Base-by-base conservation (phyloP, 805 yeast species). In the Candida quercuum region DNA sequence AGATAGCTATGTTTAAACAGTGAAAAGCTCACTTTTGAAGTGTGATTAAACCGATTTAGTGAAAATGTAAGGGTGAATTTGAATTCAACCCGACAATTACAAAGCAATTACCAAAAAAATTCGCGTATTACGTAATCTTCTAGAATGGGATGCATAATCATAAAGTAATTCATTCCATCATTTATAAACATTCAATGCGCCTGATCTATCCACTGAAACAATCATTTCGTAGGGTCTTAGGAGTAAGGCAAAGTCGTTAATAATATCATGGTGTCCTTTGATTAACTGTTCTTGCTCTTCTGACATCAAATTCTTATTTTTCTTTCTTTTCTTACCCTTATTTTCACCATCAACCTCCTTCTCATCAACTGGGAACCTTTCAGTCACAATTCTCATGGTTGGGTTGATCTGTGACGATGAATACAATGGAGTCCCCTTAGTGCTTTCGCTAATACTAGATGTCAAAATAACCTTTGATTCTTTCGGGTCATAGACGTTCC, bases 201-300 rank as follows among this genome's bases (percentile, higher is more conserved):
- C 95, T 29, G 75, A 69, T 39, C 86, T 61, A 47, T 85, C 94
- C 3, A 64, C 86, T 3, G 83, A 67, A 3, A 85, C 60, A 3
- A 84, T 54, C 76, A 84, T 71, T 28, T 72, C 75, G 40, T 69
- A 72, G 0, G 86, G 86, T 9, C 57, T 51, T 13, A 61, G 45
- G 13, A 77, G 54, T 14, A 72, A 49, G 0, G 67, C 69, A 4
- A 80, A 59, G 28, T 64, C 80, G 3, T 67, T 66, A 26, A 82
- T 67, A 2, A 62, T 47, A 39, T 80, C 85, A 27, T 64, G 69
- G 41, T 76, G 82, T 30, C 63, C 64, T 35, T 64, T 61, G 33
- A 69, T 60, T 15, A 64, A 36, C 21, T 61, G 69, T 22, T 60
- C 64, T 39, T 74, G 81, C 33, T 67, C 73, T 8, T 54, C 57